Evolutionary conservation across 495 filamentous ascomycete genomes (phyloP).

Genomic region (Delitschia confertaspora): DNA sequence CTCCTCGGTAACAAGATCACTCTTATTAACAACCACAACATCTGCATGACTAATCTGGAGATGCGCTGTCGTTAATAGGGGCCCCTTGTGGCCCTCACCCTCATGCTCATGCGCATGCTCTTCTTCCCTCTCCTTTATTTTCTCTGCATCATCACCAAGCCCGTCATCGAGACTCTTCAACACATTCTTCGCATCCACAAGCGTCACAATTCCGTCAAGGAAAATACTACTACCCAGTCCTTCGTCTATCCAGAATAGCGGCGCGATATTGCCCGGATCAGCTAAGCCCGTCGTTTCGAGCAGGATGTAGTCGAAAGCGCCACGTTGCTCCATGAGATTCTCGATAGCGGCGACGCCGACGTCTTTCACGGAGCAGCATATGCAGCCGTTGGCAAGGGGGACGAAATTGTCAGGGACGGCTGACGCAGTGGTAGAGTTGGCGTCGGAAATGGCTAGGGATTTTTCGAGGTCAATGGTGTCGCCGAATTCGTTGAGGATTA

Average conservation of each 20-base stretch:
- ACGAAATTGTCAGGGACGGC: constrained; percentile 21
- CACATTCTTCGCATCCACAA: constrained; percentile 93
- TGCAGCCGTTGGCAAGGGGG: constrained; percentile 81
- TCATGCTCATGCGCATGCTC: constrained; percentile 41
- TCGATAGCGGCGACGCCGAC: constrained; percentile 87
- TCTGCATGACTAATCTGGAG: constrained; percentile 97
- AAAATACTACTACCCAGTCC: constrained; percentile 89
- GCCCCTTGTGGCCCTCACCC: constrained; percentile 45
- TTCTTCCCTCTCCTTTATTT: constrained; percentile 20
- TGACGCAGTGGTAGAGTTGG: constrained; percentile 7
- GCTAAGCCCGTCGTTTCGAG: constrained; percentile 94
- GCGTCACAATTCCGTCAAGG: constrained; percentile 90
- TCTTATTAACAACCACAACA: constrained; percentile 88
- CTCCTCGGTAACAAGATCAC: constrained; percentile 66
- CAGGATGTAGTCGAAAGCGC: constrained; percentile 94
- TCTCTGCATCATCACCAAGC: constrained; percentile 18
- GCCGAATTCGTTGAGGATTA: constrained; percentile 97
- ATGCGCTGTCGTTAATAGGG: constrained; percentile 79
- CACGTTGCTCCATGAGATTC: constrained; percentile 87
- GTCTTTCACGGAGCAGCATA: constrained; percentile 97
- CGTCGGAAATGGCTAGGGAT: constrained; percentile 73
- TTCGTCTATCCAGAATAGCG: constrained; percentile 95
- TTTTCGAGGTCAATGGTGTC: constrained; percentile 94
- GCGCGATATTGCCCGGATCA: constrained; percentile 91
- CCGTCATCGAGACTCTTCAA: constrained; percentile 69